Percentiles rank a stretch among this genome's conserved stretches.
These are phyloP conservation scores for Colletotrichum sansevieriae DNA, from an alignment of 2,329 filamentous ascomycete genomes.

Conservation along the genomic window DNA sequence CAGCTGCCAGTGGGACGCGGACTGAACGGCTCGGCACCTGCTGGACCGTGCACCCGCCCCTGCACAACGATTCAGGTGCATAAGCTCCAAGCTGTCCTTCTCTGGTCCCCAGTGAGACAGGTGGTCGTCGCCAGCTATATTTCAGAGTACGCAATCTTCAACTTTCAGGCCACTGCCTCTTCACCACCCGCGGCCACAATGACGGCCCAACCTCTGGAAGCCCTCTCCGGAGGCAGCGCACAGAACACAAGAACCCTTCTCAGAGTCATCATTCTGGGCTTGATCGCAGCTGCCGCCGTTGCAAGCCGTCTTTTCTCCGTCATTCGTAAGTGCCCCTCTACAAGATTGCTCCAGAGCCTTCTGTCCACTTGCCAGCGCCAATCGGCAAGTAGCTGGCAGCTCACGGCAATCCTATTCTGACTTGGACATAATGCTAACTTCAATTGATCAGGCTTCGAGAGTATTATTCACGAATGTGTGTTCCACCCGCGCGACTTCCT, in stretches of 20 bases:
- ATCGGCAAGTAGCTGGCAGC: constrained; percentile 10
- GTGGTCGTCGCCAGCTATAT: constrained; percentile 37
- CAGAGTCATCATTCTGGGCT: constrained; percentile 87
- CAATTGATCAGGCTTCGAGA: constrained; percentile 82
- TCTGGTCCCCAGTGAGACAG: constrained; percentile 39
- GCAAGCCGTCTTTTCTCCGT: constrained; percentile 97
- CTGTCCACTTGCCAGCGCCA: constrained; percentile 15
- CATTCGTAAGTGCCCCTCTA: constrained; percentile 77
- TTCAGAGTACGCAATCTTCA: constrained; percentile 38
- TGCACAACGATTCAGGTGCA: constrained; percentile 39
- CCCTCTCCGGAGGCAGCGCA: constrained; percentile 82
- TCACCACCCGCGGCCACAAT: constrained; percentile 55
- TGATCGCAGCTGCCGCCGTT: constrained; percentile 92
- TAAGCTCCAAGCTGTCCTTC: constrained; percentile 63
- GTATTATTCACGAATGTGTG: constrained; percentile 99
- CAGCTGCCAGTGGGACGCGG: constrained; percentile 18
- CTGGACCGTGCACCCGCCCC: constrained; percentile 38
- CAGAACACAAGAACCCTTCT: constrained; percentile 87
- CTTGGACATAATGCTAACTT: constrained; percentile 48
- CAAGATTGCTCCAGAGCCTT: constrained; percentile 19
- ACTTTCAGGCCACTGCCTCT: constrained; percentile 37
- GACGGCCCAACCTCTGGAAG: constrained; percentile 61
- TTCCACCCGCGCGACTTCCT: constrained; percentile 48
- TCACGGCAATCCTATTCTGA: neutral
- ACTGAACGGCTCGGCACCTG: constrained; percentile 29